Evolutionary conservation across 306 rosid genomes (phyloP).

Genomic region (Sesbania bispinosa): DNA sequence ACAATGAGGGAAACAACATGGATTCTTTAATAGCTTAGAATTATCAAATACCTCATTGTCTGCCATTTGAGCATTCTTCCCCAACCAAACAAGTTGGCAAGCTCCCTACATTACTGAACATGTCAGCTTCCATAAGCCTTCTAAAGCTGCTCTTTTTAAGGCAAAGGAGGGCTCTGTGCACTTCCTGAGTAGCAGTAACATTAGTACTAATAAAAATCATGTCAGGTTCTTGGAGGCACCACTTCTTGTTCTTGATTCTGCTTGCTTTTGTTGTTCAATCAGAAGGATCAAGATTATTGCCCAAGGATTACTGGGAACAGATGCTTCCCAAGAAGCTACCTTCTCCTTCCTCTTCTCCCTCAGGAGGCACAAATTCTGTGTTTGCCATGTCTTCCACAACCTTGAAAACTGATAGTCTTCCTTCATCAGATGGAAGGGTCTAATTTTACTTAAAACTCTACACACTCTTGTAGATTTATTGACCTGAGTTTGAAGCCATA

Average conservation of each 20-base stretch:
- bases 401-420: constrained; percentile 26
- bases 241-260: constrained; percentile 51
- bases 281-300: constrained; percentile 61
- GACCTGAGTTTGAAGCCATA: constrained; percentile 26
- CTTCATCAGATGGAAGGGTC: constrained; percentile 61
- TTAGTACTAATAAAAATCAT: constrained; percentile 33
- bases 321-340: constrained; percentile 95
- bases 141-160: constrained; percentile 49
- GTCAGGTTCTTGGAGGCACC: constrained; percentile 54
- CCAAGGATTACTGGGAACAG: constrained; percentile 55
- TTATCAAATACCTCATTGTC: constrained; percentile 63
- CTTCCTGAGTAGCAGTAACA: not conserved
- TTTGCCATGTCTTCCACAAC: constrained; percentile 40
- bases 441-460: constrained; percentile 19
- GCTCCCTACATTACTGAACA: constrained; percentile 65
- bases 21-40: constrained; percentile 41
- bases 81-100: constrained; percentile 70
- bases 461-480: constrained; percentile 24
- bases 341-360: constrained; percentile 83
- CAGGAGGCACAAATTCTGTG: constrained; percentile 66
- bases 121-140: constrained; percentile 53
- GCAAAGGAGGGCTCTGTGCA: constrained; percentile 10
- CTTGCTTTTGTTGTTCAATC: constrained; percentile 47
- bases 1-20: constrained; percentile 45
- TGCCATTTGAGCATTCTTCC: constrained; percentile 68